Conservation (phyloP, 1,139 yeast species). For the Yamadazyma buinensis region DNA sequence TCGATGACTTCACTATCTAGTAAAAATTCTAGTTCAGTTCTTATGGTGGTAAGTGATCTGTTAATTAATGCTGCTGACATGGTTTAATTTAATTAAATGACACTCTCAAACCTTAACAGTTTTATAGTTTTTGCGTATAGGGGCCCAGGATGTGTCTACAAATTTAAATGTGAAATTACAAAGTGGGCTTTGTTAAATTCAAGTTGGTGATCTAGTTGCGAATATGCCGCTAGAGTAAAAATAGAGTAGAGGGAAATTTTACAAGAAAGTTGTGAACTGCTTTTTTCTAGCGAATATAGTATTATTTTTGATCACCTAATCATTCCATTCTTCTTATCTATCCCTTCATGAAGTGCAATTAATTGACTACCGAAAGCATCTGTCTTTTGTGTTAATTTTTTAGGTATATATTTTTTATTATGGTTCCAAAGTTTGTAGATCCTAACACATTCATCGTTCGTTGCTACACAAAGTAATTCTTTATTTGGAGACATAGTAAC, state of each 20-base stretch:
- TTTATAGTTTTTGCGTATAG: too few relatives aligned
- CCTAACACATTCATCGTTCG: slow-evolving; percentile 73
- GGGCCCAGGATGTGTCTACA: too few relatives aligned
- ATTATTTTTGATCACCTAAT: too few relatives aligned
- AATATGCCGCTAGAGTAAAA: slow-evolving; percentile 76
- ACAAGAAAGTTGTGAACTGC: slow-evolving; percentile 58
- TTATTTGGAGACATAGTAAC: slow-evolving; percentile 65
- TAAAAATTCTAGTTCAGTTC: slow-evolving; percentile 78
- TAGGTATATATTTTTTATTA: not conserved
- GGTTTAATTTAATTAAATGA: too few relatives aligned
- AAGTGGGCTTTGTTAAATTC: too few relatives aligned
- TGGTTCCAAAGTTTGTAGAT: slow-evolving; percentile 68
- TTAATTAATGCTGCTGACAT: slow-evolving; percentile 65
- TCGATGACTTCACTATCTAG: slow-evolving; percentile 74
- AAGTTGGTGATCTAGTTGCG: too few relatives aligned
- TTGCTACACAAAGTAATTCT: slow-evolving; percentile 61
- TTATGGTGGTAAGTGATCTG: slow-evolving; percentile 71
- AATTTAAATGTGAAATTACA: too few relatives aligned
- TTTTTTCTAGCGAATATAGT: not conserved
- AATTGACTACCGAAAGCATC: slow-evolving; percentile 53
- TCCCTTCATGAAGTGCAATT: slow-evolving; percentile 58
- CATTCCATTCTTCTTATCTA: slow-evolving; percentile 15
- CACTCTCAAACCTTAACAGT: too few relatives aligned
- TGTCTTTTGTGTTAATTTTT: not conserved
- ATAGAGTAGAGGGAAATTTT: slow-evolving; percentile 76